These are phyloP conservation scores for Beauveria sp. DNA, from an alignment of 2,329 filamentous ascomycete species.

Conservation along the genomic window DNA sequence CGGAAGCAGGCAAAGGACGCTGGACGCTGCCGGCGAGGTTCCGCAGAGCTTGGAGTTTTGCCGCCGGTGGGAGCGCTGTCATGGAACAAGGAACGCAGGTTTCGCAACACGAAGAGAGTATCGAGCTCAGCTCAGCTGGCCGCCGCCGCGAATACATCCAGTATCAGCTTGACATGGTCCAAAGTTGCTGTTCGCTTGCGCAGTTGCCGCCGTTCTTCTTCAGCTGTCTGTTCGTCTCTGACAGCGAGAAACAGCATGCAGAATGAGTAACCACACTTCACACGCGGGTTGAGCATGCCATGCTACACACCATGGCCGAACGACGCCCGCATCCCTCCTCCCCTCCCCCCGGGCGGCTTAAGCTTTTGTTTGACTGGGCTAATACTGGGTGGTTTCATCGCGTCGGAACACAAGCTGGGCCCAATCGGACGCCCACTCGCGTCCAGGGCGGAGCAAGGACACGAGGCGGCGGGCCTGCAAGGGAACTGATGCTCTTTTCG, in stretches of 20 bases:
- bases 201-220: neutral
- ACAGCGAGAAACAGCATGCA: neutral
- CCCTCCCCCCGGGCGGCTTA: neutral
- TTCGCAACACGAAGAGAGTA: neutral
- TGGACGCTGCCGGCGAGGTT: neutral
- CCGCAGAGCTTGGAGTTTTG: constrained; percentile 3
- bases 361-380: neutral
- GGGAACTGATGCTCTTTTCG: neutral
- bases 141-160: neutral
- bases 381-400: constrained; percentile 1
- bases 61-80: neutral
- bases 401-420: neutral
- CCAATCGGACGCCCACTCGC: neutral
- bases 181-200: neutral
- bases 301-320: neutral
- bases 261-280: constrained; percentile 2
- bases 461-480: constrained; percentile 3
- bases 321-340: neutral
- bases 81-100: neutral
- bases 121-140: neutral
- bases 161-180: neutral
- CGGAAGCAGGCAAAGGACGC: neutral
- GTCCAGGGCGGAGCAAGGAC: constrained; percentile 7
- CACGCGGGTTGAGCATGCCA: neutral
- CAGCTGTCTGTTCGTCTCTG: neutral